Evolutionary conservation across 768 basidiomycete genomes (phyloP).

Genomic region (Rhodotorula sphaerocarpa): DNA sequence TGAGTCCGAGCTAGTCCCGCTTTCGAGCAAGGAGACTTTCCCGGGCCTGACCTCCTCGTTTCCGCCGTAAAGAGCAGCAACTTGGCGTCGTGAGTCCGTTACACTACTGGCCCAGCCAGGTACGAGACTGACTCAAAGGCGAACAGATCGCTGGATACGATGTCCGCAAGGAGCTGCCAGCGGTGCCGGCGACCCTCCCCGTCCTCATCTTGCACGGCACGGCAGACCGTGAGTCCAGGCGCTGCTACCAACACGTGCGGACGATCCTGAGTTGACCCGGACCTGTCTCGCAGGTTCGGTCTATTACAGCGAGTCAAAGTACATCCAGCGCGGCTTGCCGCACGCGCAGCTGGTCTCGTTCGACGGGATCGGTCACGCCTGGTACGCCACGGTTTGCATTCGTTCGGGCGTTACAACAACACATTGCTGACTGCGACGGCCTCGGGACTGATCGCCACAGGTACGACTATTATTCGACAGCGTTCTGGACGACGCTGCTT

Average conservation of each 20-base stretch:
- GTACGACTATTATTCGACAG: slow-evolving; percentile 24
- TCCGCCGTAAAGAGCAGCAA: slow-evolving; percentile 13
- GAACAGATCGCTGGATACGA: slow-evolving; percentile 29
- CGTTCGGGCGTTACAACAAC: background rate
- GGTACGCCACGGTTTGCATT: background rate
- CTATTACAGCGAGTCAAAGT: slow-evolving; percentile 23
- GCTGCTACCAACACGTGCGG: background rate
- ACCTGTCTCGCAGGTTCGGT: slow-evolving; percentile 23
- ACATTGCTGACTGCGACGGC: too few relatives aligned
- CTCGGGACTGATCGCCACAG: background rate
- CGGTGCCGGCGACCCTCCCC: slow-evolving; percentile 13
- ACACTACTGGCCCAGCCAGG: accelerated
- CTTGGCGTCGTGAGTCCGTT: slow-evolving; percentile 9
- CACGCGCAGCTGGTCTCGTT: slow-evolving; percentile 26
- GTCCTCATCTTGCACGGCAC: slow-evolving; percentile 29
- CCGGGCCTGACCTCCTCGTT: background rate
- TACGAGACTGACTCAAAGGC: too few relatives aligned
- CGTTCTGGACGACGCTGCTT: slow-evolving; percentile 14
- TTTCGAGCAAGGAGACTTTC: too few relatives aligned
- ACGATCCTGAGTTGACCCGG: background rate
- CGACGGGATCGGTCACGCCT: slow-evolving; percentile 28
- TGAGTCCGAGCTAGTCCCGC: background rate
- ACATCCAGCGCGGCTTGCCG: slow-evolving; percentile 15
- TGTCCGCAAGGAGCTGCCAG: slow-evolving; percentile 8
- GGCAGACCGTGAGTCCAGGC: slow-evolving; percentile 16